phyloP scores from a whole-genome alignment of 805 yeast species.

The Ogataea dorogensis region DNA sequence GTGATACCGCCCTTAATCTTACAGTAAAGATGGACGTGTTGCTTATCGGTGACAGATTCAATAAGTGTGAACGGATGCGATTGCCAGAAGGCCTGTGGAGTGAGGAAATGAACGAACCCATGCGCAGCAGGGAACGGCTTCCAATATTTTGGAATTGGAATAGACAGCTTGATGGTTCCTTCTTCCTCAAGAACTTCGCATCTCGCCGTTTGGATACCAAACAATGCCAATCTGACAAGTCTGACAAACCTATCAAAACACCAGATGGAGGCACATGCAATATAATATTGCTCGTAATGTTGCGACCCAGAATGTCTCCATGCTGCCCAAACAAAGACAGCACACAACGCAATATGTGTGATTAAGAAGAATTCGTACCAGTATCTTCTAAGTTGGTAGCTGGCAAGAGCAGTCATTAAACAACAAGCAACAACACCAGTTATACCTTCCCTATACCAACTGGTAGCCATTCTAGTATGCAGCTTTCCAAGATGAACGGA shows the following conservation, averaged over 20 bases:
- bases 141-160: constrained; percentile 49
- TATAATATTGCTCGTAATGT: constrained; percentile 33
- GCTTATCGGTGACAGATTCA: constrained; percentile 35
- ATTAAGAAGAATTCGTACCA: constrained; percentile 61
- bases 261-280: constrained; percentile 49
- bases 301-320: constrained; percentile 53
- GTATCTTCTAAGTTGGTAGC: constrained; percentile 47
- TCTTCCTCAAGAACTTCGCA: constrained; percentile 42
- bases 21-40: constrained; percentile 42
- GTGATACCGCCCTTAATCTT: constrained; percentile 62
- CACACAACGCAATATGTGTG: constrained; percentile 57
- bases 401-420: constrained; percentile 44
- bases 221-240: constrained; percentile 35
- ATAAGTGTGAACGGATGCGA: constrained; percentile 55
- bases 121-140: constrained; percentile 57
- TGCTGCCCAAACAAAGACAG: constrained; percentile 50
- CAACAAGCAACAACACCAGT: constrained; percentile 41
- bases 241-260: constrained; percentile 51
- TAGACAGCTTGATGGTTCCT: constrained; percentile 46
- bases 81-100: constrained; percentile 57
- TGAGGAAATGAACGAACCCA: constrained; percentile 58
- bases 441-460: constrained; percentile 33
- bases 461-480: constrained; percentile 27
- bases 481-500: constrained; percentile 24
- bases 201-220: constrained; percentile 40